phyloP scores from a whole-genome alignment of 441 rosid species.

The Adansonia rubrostipa region DNA sequence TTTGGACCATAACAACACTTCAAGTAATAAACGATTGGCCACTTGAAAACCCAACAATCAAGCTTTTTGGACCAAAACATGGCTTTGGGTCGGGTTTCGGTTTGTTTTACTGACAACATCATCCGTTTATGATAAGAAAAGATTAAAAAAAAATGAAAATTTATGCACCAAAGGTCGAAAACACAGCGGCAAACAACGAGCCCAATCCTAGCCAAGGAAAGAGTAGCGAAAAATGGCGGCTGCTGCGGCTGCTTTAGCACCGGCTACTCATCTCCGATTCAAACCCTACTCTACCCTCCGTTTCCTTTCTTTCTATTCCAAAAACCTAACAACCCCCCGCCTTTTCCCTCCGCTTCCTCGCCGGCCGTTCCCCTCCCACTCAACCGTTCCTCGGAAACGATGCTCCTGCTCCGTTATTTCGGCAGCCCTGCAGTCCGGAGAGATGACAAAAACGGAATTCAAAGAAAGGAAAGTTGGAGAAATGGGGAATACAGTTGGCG shows the following conservation, averaged over 20 bases:
- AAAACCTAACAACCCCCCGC: conserved; percentile 28
- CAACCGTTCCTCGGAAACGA: conserved; percentile 35
- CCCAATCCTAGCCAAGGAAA: conserved; percentile 3
- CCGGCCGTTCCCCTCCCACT: conserved; percentile 10
- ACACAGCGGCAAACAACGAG: neutral
- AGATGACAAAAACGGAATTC: conserved; percentile 35
- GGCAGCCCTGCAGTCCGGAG: conserved; percentile 47
- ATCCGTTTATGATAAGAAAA: neutral
- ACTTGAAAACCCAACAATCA: neutral
- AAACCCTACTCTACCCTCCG: conserved; percentile 48
- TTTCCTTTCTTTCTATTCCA: conserved; percentile 46
- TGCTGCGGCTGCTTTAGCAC: conserved; percentile 44
- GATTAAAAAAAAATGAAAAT: neutral
- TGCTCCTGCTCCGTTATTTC: conserved; percentile 41
- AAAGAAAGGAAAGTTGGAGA: conserved; percentile 32
- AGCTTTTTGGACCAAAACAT: neutral
- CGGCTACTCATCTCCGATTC: conserved; percentile 51
- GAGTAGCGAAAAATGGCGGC: conserved; percentile 23
- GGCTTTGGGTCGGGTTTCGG: neutral
- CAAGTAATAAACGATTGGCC: neutral
- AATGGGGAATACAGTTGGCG: conserved; percentile 47
- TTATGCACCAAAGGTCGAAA: neutral
- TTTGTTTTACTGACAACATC: neutral
- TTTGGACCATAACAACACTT: neutral
- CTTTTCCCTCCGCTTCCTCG: conserved; percentile 34